Evolutionary conservation across 1,284 basidiomycete species (phyloP).

Genomic region (Ganoderma sinense): DNA sequence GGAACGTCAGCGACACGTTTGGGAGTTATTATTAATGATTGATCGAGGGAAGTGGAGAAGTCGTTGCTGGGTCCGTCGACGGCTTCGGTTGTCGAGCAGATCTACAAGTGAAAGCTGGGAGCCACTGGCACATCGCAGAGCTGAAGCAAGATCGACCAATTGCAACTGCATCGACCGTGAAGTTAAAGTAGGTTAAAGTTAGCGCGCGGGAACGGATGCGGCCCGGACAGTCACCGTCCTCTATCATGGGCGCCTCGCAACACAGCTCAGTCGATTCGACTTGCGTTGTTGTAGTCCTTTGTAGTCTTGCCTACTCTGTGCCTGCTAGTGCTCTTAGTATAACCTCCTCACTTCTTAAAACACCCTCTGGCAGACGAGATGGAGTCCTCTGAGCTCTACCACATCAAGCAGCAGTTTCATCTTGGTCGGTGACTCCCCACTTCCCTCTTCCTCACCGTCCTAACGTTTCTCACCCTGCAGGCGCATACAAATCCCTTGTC

Average conservation of each 20-base stretch:
- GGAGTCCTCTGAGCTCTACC: slow-evolving; percentile 86
- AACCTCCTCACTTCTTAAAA: not conserved
- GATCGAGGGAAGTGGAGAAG: not conserved
- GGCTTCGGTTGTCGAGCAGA: not conserved
- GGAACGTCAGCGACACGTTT: not conserved
- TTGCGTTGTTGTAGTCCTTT: too few species aligned
- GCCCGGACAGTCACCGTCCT: not conserved
- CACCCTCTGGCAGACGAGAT: slow-evolving; percentile 45
- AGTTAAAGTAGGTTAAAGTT: too few species aligned
- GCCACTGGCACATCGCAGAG: not conserved
- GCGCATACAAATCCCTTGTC: slow-evolving; percentile 71
- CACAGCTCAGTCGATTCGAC: not conserved
- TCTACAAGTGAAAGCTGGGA: not conserved
- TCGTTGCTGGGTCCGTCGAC: not conserved
- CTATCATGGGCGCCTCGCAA: not conserved
- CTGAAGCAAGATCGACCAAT: not conserved
- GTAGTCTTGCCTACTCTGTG: too few species aligned
- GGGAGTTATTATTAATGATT: not conserved
- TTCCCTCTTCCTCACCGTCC: not conserved
- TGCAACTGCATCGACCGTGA: too few species aligned
- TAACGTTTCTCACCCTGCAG: slow-evolving; percentile 43
- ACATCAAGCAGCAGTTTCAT: slow-evolving; percentile 86
- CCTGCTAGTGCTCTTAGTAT: not conserved
- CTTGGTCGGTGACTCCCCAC: slow-evolving; percentile 59
- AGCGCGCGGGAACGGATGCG: not conserved